Base-by-base conservation (phyloP, 345 rosid species). In the Turritis glabra region DNA sequence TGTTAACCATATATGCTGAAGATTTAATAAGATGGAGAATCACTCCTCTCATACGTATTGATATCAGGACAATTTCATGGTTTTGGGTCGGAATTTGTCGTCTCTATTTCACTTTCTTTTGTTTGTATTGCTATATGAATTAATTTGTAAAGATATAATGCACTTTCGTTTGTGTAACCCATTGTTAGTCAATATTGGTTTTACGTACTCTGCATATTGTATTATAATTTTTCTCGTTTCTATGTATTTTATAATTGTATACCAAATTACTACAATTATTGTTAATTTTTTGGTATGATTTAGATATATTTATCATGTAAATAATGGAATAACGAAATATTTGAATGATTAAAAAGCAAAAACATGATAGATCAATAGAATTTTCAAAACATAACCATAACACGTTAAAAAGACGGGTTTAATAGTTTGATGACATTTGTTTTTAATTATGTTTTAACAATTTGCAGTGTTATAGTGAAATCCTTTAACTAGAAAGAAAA, bases 11-110 rank as follows among this genome's bases (percentile, higher is more conserved):
- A 43, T 19, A 3, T 21, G 4, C 7, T 3, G 1, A 7, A 21
- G 55, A 67, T 8, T 48, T 15, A 32, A 22, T 22, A 23, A 32
- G 75, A 22, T 51, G 43, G 52, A 51, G 69, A 52, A 51, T 62
- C 40, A 72, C 18, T 26, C 33, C 53, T 50, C n/a, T 35, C 67
- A 35, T 35, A 48, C 37, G 12, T 59, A 59, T 47, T 7, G 67
- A 47, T 21, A 59, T 58, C 9, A 46, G 7, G 46, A 41, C 47
- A 57, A 3, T 30, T 70, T 58, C 57, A 58, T 55, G 61, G 61
- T 53, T 53, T 67, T 30, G 21, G 9, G 40, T 44, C 18, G 43
- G 41, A 50, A 9, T 33, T 67, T 67, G 53, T 47, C 23, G 53
- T 9, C 53, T 50, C 32, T 52, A 11, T 51, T 48, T 48, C 15